phyloP scores from a whole-genome alignment of 257 asterid species.

The Nicotiana tomentosiformis region DNA sequence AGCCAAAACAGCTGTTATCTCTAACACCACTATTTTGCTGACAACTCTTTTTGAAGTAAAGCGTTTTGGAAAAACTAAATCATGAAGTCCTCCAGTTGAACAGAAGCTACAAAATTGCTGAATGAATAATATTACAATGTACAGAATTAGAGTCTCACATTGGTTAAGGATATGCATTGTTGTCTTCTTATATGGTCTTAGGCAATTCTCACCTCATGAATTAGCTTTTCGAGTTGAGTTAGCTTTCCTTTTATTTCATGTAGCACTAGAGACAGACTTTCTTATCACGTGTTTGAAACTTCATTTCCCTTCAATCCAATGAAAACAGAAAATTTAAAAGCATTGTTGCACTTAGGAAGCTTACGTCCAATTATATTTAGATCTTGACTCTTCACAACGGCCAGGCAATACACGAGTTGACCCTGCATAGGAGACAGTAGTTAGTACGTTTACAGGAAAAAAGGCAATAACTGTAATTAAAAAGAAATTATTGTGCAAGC shows the following conservation, averaged over 20 bases:
- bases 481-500: slow-evolving; percentile 5
- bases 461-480: neutral
- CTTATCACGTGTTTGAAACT: neutral
- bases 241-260: neutral
- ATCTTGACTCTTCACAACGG: slow-evolving; percentile 69
- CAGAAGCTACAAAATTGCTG: neutral
- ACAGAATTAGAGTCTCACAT: neutral
- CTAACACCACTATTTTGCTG: neutral
- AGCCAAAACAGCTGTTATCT: neutral
- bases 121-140: neutral
- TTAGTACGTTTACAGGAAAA: neutral
- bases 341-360: slow-evolving; percentile 20
- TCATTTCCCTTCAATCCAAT: neutral
- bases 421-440: slow-evolving; percentile 34
- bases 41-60: neutral
- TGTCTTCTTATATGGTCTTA: neutral
- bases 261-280: neutral
- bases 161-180: neutral
- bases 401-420: slow-evolving; percentile 68
- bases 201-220: neutral
- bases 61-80: neutral
- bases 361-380: slow-evolving; percentile 78
- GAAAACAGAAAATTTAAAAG: neutral
- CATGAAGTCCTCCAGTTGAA: neutral
- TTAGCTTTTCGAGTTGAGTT: neutral